Conservation (phyloP, 192 early-diverging fungal genomes). For the Rhizophagus prolifer region DNA sequence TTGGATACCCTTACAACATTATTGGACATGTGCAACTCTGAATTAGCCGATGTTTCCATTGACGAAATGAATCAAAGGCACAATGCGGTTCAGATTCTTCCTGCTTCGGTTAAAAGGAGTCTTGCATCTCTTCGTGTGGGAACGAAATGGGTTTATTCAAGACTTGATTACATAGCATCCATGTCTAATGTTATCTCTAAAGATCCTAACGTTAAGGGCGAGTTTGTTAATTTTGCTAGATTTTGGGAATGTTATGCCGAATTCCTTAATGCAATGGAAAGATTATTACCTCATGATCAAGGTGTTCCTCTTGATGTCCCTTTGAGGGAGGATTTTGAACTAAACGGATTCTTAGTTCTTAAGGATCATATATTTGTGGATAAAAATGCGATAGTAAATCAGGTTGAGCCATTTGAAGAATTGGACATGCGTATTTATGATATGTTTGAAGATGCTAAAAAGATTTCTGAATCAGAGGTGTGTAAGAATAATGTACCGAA, state of each 20-base stretch:
- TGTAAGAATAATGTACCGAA: background rate
- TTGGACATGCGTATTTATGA: constrained; percentile 29
- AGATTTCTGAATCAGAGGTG: constrained; percentile 23
- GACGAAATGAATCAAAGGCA: background rate
- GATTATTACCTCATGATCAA: constrained; percentile 20
- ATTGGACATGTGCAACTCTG: constrained; percentile 25
- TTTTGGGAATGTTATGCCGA: constrained; percentile 26
- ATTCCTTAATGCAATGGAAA: constrained; percentile 23
- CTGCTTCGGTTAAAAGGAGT: constrained; percentile 31
- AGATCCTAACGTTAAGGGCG: constrained; percentile 12
- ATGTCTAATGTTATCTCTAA: constrained; percentile 8
- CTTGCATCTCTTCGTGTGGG: constrained; percentile 26
- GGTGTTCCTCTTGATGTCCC: constrained; percentile 29
- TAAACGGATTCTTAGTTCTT: constrained; percentile 43
- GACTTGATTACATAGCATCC: constrained; percentile 15
- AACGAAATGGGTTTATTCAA: constrained; percentile 29
- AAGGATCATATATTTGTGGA: constrained; percentile 32
- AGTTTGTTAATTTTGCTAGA: constrained; percentile 1
- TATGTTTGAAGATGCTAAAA: constrained; percentile 24
- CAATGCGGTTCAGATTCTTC: constrained; percentile 26
- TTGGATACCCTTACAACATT: constrained; percentile 24
- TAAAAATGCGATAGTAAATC: background rate
- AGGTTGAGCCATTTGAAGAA: constrained; percentile 31
- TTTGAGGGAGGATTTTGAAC: constrained; percentile 43
- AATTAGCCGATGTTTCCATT: constrained; percentile 14